A percentile compares a stretch with the other conserved stretches of the same genome.
phyloP scores from a whole-genome alignment of 164 flowering plant genomes.

The Magnolia changhungtana region DNA sequence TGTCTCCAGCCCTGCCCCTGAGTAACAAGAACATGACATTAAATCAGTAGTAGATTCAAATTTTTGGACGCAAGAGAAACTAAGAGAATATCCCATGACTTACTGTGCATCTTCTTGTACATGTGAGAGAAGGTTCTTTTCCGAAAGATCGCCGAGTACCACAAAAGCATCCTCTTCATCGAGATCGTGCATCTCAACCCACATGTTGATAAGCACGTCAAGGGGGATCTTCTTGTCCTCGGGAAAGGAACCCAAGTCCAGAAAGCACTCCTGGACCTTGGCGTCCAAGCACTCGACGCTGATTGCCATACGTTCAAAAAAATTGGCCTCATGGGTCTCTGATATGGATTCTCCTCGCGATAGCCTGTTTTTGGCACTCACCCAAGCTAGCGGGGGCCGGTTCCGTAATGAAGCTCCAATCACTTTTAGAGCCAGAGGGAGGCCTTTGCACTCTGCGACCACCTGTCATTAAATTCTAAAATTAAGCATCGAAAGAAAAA shows the following conservation, averaged over 20 bases:
- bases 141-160: conserved; percentile 7
- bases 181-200: conserved; percentile 26
- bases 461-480: conserved; percentile 31
- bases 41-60: background rate
- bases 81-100: background rate
- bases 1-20: conserved; percentile 52
- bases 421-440: conserved; percentile 83
- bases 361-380: conserved; percentile 51
- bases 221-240: conserved; percentile 49
- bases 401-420: conserved; percentile 71
- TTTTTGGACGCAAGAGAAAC: background rate
- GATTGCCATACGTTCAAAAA: conserved; percentile 61
- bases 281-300: conserved; percentile 39
- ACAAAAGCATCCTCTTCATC: conserved; percentile 17
- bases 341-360: conserved; percentile 50
- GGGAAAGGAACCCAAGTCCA: conserved; percentile 55
- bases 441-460: conserved; percentile 67
- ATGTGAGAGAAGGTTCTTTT: conserved; percentile 21
- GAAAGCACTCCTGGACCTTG: conserved; percentile 56
- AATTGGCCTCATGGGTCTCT: conserved; percentile 52
- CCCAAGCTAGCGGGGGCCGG: conserved; percentile 59
- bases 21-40: background rate
- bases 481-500: background rate
- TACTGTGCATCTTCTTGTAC: conserved; percentile 45
- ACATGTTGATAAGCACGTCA: conserved; percentile 46